These are phyloP conservation scores for Kodamaea ohmeri DNA, from an alignment of 1,139 yeast species.

Conservation along the genomic window DNA sequence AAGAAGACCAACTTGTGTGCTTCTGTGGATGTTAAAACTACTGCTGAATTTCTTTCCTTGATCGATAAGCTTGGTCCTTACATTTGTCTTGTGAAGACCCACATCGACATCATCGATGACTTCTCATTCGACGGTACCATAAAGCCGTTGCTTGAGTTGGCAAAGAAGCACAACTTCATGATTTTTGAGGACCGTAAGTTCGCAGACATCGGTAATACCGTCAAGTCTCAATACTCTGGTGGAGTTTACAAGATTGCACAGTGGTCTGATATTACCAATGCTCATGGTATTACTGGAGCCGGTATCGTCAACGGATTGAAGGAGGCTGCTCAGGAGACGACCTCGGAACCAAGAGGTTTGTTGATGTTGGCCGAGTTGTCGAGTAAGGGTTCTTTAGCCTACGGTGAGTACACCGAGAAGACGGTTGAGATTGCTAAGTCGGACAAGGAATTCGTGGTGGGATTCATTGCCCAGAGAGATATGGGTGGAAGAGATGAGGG, in stretches of 20 bases:
- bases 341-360: slow-evolving; percentile 75
- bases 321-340: slow-evolving; percentile 72
- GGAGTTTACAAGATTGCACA: slow-evolving; percentile 86
- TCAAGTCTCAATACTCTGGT: slow-evolving; percentile 85
- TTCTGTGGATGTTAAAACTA: slow-evolving; percentile 85
- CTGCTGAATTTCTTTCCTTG: slow-evolving; percentile 66
- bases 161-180: slow-evolving; percentile 77
- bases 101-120: slow-evolving; percentile 88
- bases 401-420: slow-evolving; percentile 82
- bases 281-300: slow-evolving; percentile 95
- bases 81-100: slow-evolving; percentile 91
- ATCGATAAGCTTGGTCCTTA: slow-evolving; percentile 85
- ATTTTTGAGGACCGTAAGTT: slow-evolving; percentile 96
- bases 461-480: slow-evolving; percentile 90
- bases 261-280: slow-evolving; percentile 97
- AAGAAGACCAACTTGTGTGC: slow-evolving; percentile 93
- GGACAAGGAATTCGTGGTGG: slow-evolving; percentile 88
- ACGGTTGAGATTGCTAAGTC: slow-evolving; percentile 88
- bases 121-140: slow-evolving; percentile 80
- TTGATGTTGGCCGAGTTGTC: slow-evolving; percentile 95
- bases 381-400: slow-evolving; percentile 88
- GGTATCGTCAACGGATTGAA: slow-evolving; percentile 89
- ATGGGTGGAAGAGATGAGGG: slow-evolving; percentile 84
- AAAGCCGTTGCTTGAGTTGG: slow-evolving; percentile 63
- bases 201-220: slow-evolving; percentile 99